Evolutionary conservation across 148 eudicot genomes (phyloP).

Genomic region (Camellia lanceoleosa): DNA sequence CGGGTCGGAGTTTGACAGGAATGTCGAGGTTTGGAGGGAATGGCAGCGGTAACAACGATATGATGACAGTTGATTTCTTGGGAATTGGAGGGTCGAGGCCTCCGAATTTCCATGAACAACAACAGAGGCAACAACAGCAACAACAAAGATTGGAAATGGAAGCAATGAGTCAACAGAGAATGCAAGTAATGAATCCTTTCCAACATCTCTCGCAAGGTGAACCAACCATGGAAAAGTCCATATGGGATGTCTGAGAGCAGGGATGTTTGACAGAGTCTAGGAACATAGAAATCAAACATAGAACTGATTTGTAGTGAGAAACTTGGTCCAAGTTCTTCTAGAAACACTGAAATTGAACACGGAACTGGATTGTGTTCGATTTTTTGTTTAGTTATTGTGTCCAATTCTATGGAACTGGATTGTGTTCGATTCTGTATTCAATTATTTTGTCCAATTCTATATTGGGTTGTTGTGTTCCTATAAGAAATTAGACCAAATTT

Average conservation of each 20-base stretch:
- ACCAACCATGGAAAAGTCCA: constrained; percentile 15
- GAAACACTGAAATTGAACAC: no score
- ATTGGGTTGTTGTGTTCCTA: no score
- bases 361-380: no score
- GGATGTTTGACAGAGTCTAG: no score
- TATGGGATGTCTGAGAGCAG: constrained; percentile 18
- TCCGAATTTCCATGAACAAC: constrained; percentile 22
- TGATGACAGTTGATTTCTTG: constrained; percentile 48
- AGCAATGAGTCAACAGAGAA: constrained; percentile 30
- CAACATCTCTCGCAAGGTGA: constrained; percentile 21
- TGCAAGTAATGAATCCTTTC: constrained; percentile 39
- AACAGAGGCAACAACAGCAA: constrained; percentile 27
- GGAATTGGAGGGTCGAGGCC: constrained; percentile 38
- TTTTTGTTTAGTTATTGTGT: no score
- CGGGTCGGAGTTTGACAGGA: background rate
- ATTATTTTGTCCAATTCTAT: no score
- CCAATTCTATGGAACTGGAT: no score
- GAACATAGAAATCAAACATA: no score
- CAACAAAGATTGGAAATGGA: constrained; percentile 27
- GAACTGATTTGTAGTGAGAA: no score
- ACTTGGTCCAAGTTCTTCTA: no score
- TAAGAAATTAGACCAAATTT: background rate
- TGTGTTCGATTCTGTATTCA: no score
- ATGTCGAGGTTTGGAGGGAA: constrained; percentile 8
- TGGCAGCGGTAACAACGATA: constrained; percentile 16